phyloP scores from a whole-genome alignment of 129 eudicot genomes.

The Centaurea solstitialis region DNA sequence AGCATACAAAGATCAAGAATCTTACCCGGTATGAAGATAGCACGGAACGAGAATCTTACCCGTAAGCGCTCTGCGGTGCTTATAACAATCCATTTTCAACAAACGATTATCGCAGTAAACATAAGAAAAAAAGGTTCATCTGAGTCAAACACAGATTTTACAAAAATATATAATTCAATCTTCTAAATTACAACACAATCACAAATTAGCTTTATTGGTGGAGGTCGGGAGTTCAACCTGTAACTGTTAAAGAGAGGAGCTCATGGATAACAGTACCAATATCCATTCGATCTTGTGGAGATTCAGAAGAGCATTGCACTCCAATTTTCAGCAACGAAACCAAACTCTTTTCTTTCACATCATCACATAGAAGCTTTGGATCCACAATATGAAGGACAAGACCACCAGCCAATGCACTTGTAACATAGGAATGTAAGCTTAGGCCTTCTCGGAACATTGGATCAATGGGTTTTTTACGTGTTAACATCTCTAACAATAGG shows the following conservation, averaged over 20 bases:
- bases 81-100: no score
- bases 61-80: no score
- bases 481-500: slow-evolving; percentile 39
- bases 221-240: no score
- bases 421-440: slow-evolving; percentile 21
- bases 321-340: slow-evolving; percentile 3
- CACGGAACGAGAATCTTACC: no score
- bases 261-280: slow-evolving; percentile 5
- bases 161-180: no score
- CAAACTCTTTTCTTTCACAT: slow-evolving; percentile 5
- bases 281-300: slow-evolving; percentile 9
- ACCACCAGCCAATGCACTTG: slow-evolving; percentile 20
- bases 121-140: no score
- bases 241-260: slow-evolving; percentile 5
- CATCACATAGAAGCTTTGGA: slow-evolving; percentile 12
- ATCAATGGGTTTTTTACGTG: slow-evolving; percentile 29
- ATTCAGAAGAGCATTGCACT: slow-evolving; percentile 6
- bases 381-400: slow-evolving; percentile 23
- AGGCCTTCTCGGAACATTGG: slow-evolving; percentile 23
- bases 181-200: no score
- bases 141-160: no score
- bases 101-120: no score
- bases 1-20: no score
- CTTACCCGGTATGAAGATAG: no score
- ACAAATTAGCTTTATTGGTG: no score